A percentile compares a stretch with the other conserved stretches of the same genome.
Conservation (phyloP, 768 basidiomycete genomes). For the Macrocybe gigantea region DNA sequence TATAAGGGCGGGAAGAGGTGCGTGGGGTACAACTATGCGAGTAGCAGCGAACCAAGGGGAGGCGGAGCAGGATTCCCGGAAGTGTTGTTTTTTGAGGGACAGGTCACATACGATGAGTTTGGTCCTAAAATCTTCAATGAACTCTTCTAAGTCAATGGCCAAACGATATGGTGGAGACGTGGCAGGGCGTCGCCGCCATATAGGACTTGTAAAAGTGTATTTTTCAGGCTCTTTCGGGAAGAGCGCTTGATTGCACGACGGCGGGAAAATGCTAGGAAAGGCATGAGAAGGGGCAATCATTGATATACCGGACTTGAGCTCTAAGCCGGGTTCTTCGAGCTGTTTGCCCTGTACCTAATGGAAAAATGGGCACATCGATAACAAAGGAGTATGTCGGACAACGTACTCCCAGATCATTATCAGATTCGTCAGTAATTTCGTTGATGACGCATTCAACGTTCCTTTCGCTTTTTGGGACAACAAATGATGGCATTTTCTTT, state of each 20-base stretch:
- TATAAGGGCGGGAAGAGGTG: conserved; percentile 17
- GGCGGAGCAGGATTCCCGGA: not conserved
- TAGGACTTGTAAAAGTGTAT: conserved; percentile 20
- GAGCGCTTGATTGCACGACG: conserved; percentile 6
- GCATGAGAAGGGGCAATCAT: conserved; percentile 13
- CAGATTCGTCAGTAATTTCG: not conserved
- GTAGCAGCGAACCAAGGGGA: conserved; percentile 12
- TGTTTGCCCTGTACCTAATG: no score
- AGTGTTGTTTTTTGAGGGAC: not conserved
- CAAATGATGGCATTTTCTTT: not conserved
- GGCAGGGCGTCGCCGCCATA: conserved; percentile 24
- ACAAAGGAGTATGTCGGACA: no score
- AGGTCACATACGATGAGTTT: conserved; percentile 15
- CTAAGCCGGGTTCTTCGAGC: no score
- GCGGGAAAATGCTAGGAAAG: conserved; percentile 16
- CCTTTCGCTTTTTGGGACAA: not conserved
- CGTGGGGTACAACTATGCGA: conserved; percentile 12
- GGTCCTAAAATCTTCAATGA: conserved; percentile 9
- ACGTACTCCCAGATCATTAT: no score
- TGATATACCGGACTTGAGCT: not conserved
- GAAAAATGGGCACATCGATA: not conserved
- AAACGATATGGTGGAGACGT: not conserved
- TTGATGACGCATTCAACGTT: not conserved
- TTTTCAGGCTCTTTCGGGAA: conserved; percentile 5
- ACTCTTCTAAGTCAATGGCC: conserved; percentile 15